Evolutionary conservation across 257 asterid genomes (phyloP).

Genomic region (Verbascum thapsus): DNA sequence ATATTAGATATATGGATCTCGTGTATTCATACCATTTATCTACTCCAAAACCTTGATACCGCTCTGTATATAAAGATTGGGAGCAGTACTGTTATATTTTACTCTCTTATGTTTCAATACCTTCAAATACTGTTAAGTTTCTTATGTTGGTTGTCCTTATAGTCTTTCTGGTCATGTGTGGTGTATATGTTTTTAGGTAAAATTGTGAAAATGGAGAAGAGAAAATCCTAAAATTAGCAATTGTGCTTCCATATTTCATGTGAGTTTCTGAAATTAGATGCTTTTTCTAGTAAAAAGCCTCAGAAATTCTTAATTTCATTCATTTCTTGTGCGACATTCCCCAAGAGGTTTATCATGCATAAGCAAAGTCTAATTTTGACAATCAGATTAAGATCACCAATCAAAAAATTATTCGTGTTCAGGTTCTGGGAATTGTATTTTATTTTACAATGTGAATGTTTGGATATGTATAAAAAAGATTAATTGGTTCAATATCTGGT

Average conservation of each 20-base stretch:
- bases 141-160: background rate
- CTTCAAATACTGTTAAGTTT: slow-evolving; percentile 5
- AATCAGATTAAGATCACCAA: slow-evolving; percentile 1
- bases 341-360: slow-evolving; percentile 4
- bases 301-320: background rate
- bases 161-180: background rate
- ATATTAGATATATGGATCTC: no score
- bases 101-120: no score
- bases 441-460: slow-evolving; percentile 6
- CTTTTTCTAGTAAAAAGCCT: slow-evolving; percentile 14
- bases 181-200: background rate
- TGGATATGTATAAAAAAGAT: slow-evolving; percentile 2
- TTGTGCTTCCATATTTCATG: slow-evolving; percentile 2
- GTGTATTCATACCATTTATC: no score
- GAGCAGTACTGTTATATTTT: no score
- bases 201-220: slow-evolving; percentile 8
- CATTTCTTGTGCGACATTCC: background rate
- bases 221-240: slow-evolving; percentile 2
- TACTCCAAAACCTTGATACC: no score
- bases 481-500: background rate
- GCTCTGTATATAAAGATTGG: no score
- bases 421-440: slow-evolving; percentile 18
- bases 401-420: no score
- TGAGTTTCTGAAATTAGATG: background rate
- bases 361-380: background rate